A percentile compares a stretch with the other conserved stretches of the same genome.
Conservation (phyloP, 1,284 basidiomycete species). For the Ustilago vetiveriae region DNA sequence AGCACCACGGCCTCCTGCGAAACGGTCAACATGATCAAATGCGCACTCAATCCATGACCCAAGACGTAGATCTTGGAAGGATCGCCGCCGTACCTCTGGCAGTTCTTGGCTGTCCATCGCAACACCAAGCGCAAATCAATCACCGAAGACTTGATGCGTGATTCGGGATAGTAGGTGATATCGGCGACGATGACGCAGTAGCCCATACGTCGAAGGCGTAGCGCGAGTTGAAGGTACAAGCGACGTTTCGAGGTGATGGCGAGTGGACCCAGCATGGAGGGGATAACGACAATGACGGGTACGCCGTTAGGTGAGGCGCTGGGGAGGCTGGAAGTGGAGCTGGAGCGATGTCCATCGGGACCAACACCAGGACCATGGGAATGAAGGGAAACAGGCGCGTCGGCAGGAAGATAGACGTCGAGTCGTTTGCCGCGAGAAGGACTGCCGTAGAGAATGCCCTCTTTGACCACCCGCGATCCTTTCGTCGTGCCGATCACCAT, state of each 20-base stretch:
- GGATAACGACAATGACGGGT: conserved; percentile 67
- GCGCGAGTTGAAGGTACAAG: conserved; percentile 66
- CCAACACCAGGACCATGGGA: background rate
- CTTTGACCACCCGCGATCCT: conserved; percentile 55
- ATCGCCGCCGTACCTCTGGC: conserved; percentile 66
- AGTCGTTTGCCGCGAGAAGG: conserved; percentile 48
- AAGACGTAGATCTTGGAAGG: conserved; percentile 64
- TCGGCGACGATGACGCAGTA: conserved; percentile 68
- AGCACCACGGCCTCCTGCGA: conserved; percentile 67
- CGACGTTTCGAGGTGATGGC: conserved; percentile 40
- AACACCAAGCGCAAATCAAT: conserved; percentile 65
- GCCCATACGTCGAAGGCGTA: conserved; percentile 65
- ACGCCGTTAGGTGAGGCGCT: conserved; percentile 30
- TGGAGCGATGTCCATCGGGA: background rate
- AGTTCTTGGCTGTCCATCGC: conserved; percentile 66
- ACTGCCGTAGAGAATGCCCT: conserved; percentile 62
- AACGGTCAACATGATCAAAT: conserved; percentile 67
- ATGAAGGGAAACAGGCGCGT: conserved; percentile 4
- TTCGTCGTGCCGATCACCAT: conserved; percentile 64
- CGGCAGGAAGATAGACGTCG: conserved; percentile 62
- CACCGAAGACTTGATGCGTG: conserved; percentile 62
- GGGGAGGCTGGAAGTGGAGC: background rate
- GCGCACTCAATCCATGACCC: conserved; percentile 67
- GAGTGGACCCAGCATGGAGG: conserved; percentile 61
- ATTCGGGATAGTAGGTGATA: conserved; percentile 66